Evolutionary conservation across 2,329 filamentous ascomycete genomes (phyloP), one percentile per base, ranked within the genome.

Genomic region (Cladosporium austrohemisphaericum): DNA sequence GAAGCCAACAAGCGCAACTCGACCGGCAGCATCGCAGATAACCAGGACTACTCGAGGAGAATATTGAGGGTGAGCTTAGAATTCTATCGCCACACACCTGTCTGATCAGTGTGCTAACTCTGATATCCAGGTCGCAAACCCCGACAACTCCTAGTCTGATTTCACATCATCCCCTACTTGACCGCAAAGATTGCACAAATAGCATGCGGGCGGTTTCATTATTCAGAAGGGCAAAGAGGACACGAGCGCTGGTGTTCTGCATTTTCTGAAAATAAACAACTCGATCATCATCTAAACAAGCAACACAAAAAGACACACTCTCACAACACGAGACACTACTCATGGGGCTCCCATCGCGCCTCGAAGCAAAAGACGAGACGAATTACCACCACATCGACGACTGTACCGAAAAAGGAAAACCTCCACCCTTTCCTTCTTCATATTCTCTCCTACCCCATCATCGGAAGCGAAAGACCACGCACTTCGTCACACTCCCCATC

Each of bases 1-100:
- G 84, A 77, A 50, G 80, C 90, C 7, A 57, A 54, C 35, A 48
- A 53, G 47, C 32, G 57, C 36, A 57, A 59, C 36, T 96, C 92
- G 71, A 88, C 93, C 63, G 92, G 92, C 59, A 96, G 91, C 70
- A 96, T 97, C 68, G 92, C 91, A 45, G 92, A 97, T 68, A 94
- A 96, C 71, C 84, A 95, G 71, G 92, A 97, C 69, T 97, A 95
- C 73, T 96, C 92, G 55, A 83, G 92, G 72, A 86, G 88, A 72
- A 96, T 97, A 70, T 80, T 97, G 65, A 88, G 94, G 83, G 92
- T 95, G 79, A 58, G 38, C 2, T 11, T 13, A 36, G 9, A n/a
- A n/a, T n/a, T 36, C 32, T n/a, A 8, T 32, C 14, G 13, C 2
- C 6, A 19, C 22, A 35, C 2, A 11, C 2, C 16, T 5, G 16